phyloP scores from a whole-genome alignment of 108 stramenopile species.

The Cylindrotheca closterium region DNA sequence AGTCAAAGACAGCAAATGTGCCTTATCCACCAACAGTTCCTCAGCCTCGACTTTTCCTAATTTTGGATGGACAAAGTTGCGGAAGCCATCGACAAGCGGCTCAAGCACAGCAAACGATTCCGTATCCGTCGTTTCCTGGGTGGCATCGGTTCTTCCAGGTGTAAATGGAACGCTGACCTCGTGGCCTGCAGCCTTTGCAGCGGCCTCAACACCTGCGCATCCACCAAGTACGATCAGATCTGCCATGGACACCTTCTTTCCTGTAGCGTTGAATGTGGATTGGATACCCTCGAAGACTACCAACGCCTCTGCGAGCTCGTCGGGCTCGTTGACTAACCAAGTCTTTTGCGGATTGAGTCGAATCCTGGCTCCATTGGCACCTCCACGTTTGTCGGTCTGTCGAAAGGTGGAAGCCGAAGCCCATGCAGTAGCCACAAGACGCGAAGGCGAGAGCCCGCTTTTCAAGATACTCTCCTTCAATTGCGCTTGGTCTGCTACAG shows the following conservation, averaged over 20 bases:
- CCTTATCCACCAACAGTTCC: slow-evolving; percentile 53
- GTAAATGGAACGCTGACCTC: slow-evolving; percentile 54
- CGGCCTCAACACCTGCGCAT: slow-evolving; percentile 58
- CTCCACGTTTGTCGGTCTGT: slow-evolving; percentile 69
- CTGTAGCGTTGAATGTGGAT: slow-evolving; percentile 39
- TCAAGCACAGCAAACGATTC: slow-evolving; percentile 47
- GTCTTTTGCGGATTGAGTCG: slow-evolving; percentile 57
- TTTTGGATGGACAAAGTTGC: slow-evolving; percentile 44
- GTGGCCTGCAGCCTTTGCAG: slow-evolving; percentile 48
- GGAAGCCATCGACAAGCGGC: slow-evolving; percentile 63
- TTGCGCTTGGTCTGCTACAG: slow-evolving; percentile 31
- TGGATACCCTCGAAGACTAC: slow-evolving; percentile 13
- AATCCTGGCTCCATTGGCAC: slow-evolving; percentile 74
- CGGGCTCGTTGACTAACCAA: slow-evolving; percentile 72
- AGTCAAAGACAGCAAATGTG: slow-evolving; percentile 52
- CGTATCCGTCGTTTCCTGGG: slow-evolving; percentile 53
- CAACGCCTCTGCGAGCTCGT: slow-evolving; percentile 45
- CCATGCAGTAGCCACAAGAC: slow-evolving; percentile 68
- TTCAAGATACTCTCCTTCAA: slow-evolving; percentile 46
- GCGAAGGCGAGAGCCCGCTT: slow-evolving; percentile 46
- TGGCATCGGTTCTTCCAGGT: slow-evolving; percentile 67
- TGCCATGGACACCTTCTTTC: slow-evolving; percentile 56
- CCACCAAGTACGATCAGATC: slow-evolving; percentile 74
- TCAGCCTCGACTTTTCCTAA: slow-evolving; percentile 22
- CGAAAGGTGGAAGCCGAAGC: slow-evolving; percentile 74